phyloP scores from a whole-genome alignment of 441 rosid genomes.

The Flueggea neowawraea region DNA sequence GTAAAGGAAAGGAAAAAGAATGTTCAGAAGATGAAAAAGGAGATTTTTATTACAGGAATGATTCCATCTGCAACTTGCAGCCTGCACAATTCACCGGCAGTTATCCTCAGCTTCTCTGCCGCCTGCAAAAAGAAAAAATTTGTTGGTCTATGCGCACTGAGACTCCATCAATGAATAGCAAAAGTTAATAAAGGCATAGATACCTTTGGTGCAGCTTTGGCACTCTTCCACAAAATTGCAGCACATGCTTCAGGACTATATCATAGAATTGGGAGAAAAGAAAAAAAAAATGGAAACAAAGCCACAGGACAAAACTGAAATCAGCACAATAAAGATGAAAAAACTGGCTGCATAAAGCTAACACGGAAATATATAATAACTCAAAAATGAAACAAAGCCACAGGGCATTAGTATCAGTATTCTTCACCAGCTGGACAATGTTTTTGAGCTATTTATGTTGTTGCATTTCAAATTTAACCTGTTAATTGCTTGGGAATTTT shows the following conservation, averaged over 20 bases:
- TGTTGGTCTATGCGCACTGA: neutral
- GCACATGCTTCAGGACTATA: conserved; percentile 97
- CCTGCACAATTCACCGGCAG: conserved; percentile 60
- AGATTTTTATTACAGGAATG: conserved; percentile 60
- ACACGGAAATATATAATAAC: too few relatives aligned
- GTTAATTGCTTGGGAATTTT: too few relatives aligned
- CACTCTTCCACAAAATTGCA: conserved; percentile 87
- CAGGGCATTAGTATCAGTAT: too few relatives aligned
- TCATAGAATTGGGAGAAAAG: conserved; percentile 9
- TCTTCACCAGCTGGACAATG: too few relatives aligned
- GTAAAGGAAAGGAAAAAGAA: neutral
- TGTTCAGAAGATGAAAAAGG: conserved; percentile 3
- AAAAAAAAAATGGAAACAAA: neutral
- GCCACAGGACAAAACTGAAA: too few relatives aligned
- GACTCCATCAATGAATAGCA: too few relatives aligned
- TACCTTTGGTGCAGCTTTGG: conserved; percentile 93
- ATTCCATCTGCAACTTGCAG: conserved; percentile 80
- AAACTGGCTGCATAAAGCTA: too few relatives aligned
- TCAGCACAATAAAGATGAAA: too few relatives aligned
- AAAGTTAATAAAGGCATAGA: neutral
- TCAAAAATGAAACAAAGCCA: too few relatives aligned
- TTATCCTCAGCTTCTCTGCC: conserved; percentile 85
- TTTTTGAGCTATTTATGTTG: too few relatives aligned
- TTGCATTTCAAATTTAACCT: too few relatives aligned
- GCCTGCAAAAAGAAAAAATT: conserved; percentile 46